Percentiles rank a stretch among this genome's conserved stretches.
Conservation (phyloP, 352 stramenopile species). For the Hyphochytrium catenoides region DNA sequence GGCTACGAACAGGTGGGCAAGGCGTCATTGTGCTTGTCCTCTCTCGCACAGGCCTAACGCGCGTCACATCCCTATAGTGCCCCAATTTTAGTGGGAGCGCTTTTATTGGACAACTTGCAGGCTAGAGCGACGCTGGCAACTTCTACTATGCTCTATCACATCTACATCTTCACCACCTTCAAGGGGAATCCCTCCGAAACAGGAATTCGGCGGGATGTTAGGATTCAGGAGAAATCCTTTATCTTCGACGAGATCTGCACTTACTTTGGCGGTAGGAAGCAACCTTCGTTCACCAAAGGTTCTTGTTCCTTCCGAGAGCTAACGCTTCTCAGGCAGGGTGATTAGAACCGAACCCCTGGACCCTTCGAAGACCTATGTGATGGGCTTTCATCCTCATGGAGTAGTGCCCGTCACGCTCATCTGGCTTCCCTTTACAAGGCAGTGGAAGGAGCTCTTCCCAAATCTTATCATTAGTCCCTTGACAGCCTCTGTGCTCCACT, state of each 20-base stretch:
- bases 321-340: constrained; percentile 22
- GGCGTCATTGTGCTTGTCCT: too few species aligned
- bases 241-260: constrained; percentile 25
- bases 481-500: constrained; percentile 43
- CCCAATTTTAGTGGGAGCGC: too few species aligned
- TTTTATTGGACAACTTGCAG: too few species aligned
- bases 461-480: constrained; percentile 33
- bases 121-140: constrained; percentile 13
- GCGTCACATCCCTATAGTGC: too few species aligned
- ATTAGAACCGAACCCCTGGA: constrained; percentile 27
- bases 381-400: constrained; percentile 48
- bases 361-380: constrained; percentile 28
- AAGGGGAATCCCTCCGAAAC: constrained; percentile 29
- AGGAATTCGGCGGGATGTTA: constrained; percentile 19
- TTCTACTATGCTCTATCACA: constrained; percentile 16
- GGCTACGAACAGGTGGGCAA: too few species aligned
- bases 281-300: too few species aligned
- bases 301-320: too few species aligned
- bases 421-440: constrained; percentile 42
- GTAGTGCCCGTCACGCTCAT: constrained; percentile 41
- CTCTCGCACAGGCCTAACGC: too few species aligned
- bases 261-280: too few species aligned
- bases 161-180: constrained; percentile 44
- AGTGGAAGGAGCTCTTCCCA: constrained; percentile 35
- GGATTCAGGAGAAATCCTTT: constrained; percentile 16